Evolutionary conservation across 768 basidiomycete genomes (phyloP).

Genomic region (Cantharellus cinnabarinus): DNA sequence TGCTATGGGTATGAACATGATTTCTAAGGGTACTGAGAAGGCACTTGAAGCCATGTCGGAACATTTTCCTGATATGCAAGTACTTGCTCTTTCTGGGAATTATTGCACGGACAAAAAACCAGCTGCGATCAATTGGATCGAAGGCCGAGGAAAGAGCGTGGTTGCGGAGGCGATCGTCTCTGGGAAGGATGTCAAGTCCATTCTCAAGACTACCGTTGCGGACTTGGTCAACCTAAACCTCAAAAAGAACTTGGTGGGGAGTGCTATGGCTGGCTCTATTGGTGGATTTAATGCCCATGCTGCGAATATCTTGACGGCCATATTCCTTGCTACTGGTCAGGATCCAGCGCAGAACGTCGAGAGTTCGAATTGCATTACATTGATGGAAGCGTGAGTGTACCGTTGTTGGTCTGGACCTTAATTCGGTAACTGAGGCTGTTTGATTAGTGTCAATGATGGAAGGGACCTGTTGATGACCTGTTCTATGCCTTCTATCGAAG

Average conservation of each 20-base stretch:
- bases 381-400: slow-evolving; percentile 86
- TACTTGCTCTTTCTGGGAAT: slow-evolving; percentile 84
- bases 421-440: slow-evolving; percentile 1
- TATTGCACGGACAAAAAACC: slow-evolving; percentile 99
- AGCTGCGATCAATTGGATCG: slow-evolving; percentile 99
- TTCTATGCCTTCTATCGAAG: slow-evolving; percentile 98
- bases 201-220: slow-evolving; percentile 89
- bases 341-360: slow-evolving; percentile 99
- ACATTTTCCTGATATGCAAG: slow-evolving; percentile 77
- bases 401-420: background rate
- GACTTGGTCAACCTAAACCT: slow-evolving; percentile 75
- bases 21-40: slow-evolving; percentile 92
- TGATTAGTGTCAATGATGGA: slow-evolving; percentile 55
- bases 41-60: slow-evolving; percentile 61
- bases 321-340: slow-evolving; percentile 92
- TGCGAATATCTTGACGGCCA: slow-evolving; percentile 86
- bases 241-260: slow-evolving; percentile 95
- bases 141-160: slow-evolving; percentile 93
- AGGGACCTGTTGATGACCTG: slow-evolving; percentile 82
- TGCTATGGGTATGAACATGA: slow-evolving; percentile 99
- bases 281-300: slow-evolving; percentile 99
- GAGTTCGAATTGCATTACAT: slow-evolving; percentile 93
- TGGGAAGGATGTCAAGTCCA: slow-evolving; percentile 66
- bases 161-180: slow-evolving; percentile 91
- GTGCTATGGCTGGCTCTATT: slow-evolving; percentile 94